Conservation (phyloP, 2,329 filamentous ascomycete genomes). For the Clonostachys rhizophaga region DNA sequence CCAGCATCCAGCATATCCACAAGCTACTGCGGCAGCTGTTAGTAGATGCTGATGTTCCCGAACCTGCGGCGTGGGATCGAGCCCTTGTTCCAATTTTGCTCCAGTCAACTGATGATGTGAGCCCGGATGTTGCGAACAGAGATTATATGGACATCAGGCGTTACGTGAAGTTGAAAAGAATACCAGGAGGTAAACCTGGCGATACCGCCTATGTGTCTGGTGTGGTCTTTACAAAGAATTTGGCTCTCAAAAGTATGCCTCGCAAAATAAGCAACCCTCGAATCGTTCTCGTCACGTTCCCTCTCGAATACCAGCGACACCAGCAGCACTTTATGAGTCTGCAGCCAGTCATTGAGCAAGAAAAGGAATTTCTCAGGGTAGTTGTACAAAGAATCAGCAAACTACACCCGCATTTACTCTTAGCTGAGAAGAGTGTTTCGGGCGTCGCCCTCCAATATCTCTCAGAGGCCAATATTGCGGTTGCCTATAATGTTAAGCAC, state of each 20-base stretch:
- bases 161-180: conserved; percentile 96
- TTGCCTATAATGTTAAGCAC: conserved; percentile 94
- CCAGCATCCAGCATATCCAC: conserved; percentile 83
- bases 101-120: conserved; percentile 88
- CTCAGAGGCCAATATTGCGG: conserved; percentile 83
- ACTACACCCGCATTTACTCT: conserved; percentile 75
- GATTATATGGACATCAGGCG: conserved; percentile 97
- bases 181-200: conserved; percentile 81
- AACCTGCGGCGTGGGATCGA: conserved; percentile 78
- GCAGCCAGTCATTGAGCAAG: conserved; percentile 93
- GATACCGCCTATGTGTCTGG: conserved; percentile 97
- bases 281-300: conserved; percentile 89
- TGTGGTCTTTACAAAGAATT: conserved; percentile 94
- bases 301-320: conserved; percentile 92
- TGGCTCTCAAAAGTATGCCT: conserved; percentile 95
- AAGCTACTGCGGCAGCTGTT: conserved; percentile 81
- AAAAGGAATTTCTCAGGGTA: conserved; percentile 88
- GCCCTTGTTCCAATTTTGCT: conserved; percentile 86
- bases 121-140: conserved; percentile 82
- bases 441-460: conserved; percentile 86
- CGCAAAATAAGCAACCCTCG: conserved; percentile 78
- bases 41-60: conserved; percentile 68
- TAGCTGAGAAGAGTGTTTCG: conserved; percentile 92
- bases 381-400: conserved; percentile 89
- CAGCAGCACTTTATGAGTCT: conserved; percentile 92